Conservation (phyloP, 75 land plant genomes). For the Cunninghamia lanceolata region DNA sequence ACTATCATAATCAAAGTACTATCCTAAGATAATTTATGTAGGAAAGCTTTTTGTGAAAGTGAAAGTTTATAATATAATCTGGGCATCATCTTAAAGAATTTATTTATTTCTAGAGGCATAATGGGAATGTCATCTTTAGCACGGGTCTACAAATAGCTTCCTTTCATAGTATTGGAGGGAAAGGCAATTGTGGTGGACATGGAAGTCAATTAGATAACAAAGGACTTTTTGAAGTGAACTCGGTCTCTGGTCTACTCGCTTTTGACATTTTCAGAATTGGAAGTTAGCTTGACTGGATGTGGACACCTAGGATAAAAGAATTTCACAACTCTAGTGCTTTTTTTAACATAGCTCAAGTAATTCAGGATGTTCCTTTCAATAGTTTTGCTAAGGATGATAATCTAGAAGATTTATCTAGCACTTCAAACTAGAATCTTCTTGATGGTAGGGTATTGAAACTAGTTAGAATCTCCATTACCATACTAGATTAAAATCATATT, state of each 20-base stretch:
- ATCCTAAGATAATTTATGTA: background rate
- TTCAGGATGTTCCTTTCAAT: slow-evolving; percentile 42
- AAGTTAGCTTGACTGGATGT: slow-evolving; percentile 2
- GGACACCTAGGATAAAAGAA: slow-evolving; percentile 8
- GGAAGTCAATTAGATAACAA: slow-evolving; percentile 30
- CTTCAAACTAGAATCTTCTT: slow-evolving; percentile 29
- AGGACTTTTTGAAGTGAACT: slow-evolving; percentile 13
- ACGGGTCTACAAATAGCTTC: background rate
- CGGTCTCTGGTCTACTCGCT: slow-evolving; percentile 28
- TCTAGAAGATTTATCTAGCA: slow-evolving; percentile 19
- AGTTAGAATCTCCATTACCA: no score
- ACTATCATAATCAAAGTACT: slow-evolving; percentile 5
- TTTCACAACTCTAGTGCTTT: slow-evolving; percentile 27
- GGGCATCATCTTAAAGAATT: background rate
- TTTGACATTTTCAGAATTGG: slow-evolving; percentile 12
- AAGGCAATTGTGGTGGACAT: slow-evolving; percentile 11
- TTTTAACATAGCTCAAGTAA: slow-evolving; percentile 29
- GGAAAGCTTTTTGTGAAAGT: background rate
- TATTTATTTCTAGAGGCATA: background rate
- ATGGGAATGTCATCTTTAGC: background rate
- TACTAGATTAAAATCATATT: no score
- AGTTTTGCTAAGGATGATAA: slow-evolving; percentile 26
- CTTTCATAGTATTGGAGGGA: slow-evolving; percentile 10
- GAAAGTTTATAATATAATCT: background rate
- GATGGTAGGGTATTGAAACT: no score